Percentiles rank a stretch among this genome's conserved stretches.
Conservation (phyloP, 192 early-diverging fungal species). For the Gigaspora rosea region DNA sequence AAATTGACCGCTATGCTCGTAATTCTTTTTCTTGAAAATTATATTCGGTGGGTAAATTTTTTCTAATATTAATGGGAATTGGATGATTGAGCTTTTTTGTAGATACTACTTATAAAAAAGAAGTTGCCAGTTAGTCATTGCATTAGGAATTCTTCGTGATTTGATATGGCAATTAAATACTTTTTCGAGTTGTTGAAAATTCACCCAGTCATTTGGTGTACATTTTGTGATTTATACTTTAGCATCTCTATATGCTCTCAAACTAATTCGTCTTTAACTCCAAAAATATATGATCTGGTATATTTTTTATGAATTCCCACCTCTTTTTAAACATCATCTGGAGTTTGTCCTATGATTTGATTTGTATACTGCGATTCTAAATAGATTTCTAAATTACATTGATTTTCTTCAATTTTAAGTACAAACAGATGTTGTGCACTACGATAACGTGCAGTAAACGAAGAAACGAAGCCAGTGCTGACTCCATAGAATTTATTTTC, state of each 20-base stretch:
- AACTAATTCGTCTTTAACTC: not conserved
- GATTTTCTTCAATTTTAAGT: not conserved
- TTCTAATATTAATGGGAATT: not conserved
- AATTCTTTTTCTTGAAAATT: constrained; percentile 17
- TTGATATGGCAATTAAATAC: not conserved
- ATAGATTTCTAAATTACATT: not conserved
- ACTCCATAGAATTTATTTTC: too few species aligned
- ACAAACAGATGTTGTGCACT: not conserved
- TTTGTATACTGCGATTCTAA: not conserved
- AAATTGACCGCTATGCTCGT: not conserved
- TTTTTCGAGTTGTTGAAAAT: not conserved
- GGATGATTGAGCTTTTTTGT: not conserved
- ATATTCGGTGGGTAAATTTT: not conserved
- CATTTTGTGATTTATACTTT: not conserved
- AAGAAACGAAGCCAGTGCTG: not conserved
- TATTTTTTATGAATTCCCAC: not conserved
- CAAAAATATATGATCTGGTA: too few species aligned
- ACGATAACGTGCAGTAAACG: not conserved
- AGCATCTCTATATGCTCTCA: not conserved
- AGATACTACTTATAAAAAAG: not conserved
- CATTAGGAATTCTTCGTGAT: not conserved
- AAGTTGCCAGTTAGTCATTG: not conserved
- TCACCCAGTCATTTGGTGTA: not conserved
- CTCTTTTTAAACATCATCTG: not conserved
- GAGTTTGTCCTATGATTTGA: not conserved